phyloP scores from a whole-genome alignment of 768 basidiomycete genomes.

The Mrakia hoshinonis region DNA sequence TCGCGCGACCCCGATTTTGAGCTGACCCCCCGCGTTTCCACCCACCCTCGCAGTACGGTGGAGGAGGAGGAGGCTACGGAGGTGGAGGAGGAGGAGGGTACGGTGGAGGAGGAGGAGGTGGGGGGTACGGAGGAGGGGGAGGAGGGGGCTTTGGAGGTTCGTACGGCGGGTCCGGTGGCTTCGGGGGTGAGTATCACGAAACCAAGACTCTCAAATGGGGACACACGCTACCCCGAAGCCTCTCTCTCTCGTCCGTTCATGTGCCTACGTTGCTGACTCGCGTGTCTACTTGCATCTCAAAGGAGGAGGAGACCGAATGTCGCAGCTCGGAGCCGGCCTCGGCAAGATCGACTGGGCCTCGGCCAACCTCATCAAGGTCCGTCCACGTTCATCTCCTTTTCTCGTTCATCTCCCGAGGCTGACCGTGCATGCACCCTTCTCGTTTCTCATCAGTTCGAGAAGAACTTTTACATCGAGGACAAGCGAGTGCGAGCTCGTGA shows the following conservation, averaged over 20 bases:
- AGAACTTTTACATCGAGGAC: conserved; percentile 80
- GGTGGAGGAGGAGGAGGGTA: neutral
- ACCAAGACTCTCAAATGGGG: conserved; percentile 9
- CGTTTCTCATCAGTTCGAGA: conserved; percentile 56
- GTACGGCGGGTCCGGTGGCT: neutral
- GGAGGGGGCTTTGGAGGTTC: conserved; percentile 7
- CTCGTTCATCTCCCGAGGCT: neutral
- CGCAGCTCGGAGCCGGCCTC: conserved; percentile 69
- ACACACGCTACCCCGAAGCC: conserved; percentile 6
- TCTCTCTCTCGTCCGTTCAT: neutral
- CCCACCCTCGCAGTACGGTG: neutral
- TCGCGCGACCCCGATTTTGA: neutral
- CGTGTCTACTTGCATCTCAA: neutral
- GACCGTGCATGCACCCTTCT: neutral
- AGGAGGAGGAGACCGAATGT: conserved; percentile 48
- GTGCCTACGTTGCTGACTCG: neutral
- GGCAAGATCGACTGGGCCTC: conserved; percentile 75
- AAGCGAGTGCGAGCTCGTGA: conserved; percentile 65
- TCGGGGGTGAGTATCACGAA: conserved; percentile 2
- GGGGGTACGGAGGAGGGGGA: conserved; percentile 19
- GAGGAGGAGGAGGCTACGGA: conserved; percentile 17
- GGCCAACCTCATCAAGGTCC: conserved; percentile 54
- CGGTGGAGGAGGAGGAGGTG: conserved; percentile 20
- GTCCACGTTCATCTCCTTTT: neutral
- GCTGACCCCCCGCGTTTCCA: neutral